A percentile compares a stretch with the other conserved stretches of the same genome.
Conservation (phyloP, 768 basidiomycete genomes). For the Rhodosporidiobolus odoratus region DNA sequence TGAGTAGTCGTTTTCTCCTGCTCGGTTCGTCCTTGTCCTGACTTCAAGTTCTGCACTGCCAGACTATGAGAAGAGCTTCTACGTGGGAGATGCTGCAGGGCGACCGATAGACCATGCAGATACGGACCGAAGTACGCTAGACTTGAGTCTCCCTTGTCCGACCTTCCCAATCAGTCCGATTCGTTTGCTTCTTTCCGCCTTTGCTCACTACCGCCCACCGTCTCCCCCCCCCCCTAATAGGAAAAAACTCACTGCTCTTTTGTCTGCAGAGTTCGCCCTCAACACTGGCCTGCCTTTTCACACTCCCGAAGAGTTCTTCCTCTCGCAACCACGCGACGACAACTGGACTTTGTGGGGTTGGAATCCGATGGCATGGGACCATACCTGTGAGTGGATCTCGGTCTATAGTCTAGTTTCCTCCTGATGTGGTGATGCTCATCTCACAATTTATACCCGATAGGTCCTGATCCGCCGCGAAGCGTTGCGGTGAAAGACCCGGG, state of each 20-base stretch:
- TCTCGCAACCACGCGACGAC: not conserved
- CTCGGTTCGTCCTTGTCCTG: too few relatives aligned
- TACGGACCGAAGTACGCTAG: constrained; percentile 14
- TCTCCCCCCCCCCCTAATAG: not conserved
- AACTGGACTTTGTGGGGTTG: not conserved
- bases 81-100: constrained; percentile 49
- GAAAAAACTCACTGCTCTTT: not conserved
- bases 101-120: constrained; percentile 47
- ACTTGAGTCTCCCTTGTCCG: not conserved
- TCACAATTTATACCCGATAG: not conserved
- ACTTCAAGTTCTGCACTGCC: not conserved
- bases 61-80: constrained; percentile 45
- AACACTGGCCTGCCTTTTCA: constrained; percentile 5
- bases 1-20: too few relatives aligned
- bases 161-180: too few relatives aligned
- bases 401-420: not conserved
- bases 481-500: not conserved
- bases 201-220: not conserved
- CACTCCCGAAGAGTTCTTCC: constrained; percentile 20
- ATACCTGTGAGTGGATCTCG: not conserved
- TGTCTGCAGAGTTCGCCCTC: constrained; percentile 26
- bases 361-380: not conserved
- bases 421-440: not conserved
- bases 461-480: not conserved
- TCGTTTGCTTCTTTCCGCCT: not conserved